Conservation (phyloP, 257 asterid species). For the Eustoma russellianum region DNA sequence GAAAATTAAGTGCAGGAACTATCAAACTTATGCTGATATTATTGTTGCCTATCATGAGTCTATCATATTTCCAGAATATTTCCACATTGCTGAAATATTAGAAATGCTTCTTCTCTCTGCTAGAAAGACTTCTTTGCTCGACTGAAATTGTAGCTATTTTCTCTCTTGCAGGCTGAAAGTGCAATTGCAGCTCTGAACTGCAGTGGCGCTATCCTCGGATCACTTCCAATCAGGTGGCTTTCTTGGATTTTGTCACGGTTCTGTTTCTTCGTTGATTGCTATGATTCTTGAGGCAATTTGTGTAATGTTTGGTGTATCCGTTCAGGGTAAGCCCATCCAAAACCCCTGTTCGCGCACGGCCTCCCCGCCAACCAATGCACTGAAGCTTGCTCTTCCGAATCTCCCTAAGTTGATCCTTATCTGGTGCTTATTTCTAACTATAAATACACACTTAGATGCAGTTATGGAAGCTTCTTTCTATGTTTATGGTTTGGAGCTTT, state of each 20-base stretch:
- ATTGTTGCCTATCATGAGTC: too few species aligned
- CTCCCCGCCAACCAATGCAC: constrained; percentile 32
- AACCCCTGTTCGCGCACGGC: constrained; percentile 47
- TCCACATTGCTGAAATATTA: too few species aligned
- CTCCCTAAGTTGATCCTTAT: constrained; percentile 20
- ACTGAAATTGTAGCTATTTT: background rate
- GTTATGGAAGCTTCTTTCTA: constrained; percentile 10
- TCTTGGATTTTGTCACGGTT: background rate
- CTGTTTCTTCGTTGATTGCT: background rate
- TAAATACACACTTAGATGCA: constrained; percentile 31
- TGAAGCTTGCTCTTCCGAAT: constrained; percentile 17
- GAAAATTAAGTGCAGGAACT: too few species aligned
- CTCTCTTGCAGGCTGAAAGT: constrained; percentile 70
- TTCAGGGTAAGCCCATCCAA: constrained; percentile 69
- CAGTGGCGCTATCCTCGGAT: constrained; percentile 85
- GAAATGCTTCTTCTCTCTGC: background rate
- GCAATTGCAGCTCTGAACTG: constrained; percentile 91
- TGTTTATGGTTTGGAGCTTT: constrained; percentile 12
- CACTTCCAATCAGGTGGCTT: constrained; percentile 73
- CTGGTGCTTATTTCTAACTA: constrained; percentile 21
- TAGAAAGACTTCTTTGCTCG: background rate
- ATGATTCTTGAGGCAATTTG: background rate
- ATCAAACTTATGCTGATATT: too few species aligned
- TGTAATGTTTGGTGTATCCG: background rate
- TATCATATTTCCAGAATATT: too few species aligned